Conservation (phyloP, 768 basidiomycete genomes). For the Mycena maculata region DNA sequence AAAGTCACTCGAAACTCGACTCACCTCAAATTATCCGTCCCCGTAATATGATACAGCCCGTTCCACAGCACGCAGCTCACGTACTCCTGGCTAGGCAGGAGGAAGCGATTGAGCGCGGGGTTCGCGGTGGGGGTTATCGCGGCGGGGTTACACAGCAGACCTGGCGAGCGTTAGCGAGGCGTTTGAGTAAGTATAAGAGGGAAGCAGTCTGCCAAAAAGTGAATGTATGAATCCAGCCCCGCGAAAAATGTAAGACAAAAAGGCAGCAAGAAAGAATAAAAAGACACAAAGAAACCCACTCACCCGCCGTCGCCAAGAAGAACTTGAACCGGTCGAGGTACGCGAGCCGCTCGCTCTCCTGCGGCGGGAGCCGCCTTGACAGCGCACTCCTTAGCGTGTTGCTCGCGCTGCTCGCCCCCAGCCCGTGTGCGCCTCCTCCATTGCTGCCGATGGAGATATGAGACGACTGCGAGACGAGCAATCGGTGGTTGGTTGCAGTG, state of each 20-base stretch:
- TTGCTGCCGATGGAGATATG: background rate
- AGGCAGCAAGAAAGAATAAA: background rate
- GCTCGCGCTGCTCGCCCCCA: too few species aligned
- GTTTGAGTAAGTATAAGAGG: too few species aligned
- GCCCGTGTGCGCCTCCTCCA: too few species aligned
- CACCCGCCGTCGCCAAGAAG: slow-evolving; percentile 75
- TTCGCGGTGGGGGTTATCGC: slow-evolving; percentile 50
- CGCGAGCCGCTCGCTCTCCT: slow-evolving; percentile 78
- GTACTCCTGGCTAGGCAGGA: slow-evolving; percentile 87
- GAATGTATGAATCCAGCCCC: too few species aligned
- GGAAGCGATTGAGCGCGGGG: slow-evolving; percentile 86
- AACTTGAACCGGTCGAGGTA: slow-evolving; percentile 87
- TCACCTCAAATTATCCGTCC: slow-evolving; percentile 95
- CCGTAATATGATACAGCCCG: slow-evolving; percentile 92
- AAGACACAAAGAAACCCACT: background rate
- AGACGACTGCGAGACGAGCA: background rate
- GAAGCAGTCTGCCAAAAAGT: too few species aligned
- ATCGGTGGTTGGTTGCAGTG: too few species aligned
- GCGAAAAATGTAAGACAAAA: background rate
- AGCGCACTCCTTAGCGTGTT: too few species aligned
- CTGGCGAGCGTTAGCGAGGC: slow-evolving; percentile 43
- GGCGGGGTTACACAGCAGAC: slow-evolving; percentile 38
- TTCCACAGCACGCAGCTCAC: slow-evolving; percentile 95
- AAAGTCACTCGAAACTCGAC: slow-evolving; percentile 98
- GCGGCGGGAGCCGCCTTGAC: slow-evolving; percentile 68